A percentile compares a stretch with the other conserved stretches of the same genome.
phyloP scores from a whole-genome alignment of 352 stramenopile genomes.

The Globisporangium carolinianum region DNA sequence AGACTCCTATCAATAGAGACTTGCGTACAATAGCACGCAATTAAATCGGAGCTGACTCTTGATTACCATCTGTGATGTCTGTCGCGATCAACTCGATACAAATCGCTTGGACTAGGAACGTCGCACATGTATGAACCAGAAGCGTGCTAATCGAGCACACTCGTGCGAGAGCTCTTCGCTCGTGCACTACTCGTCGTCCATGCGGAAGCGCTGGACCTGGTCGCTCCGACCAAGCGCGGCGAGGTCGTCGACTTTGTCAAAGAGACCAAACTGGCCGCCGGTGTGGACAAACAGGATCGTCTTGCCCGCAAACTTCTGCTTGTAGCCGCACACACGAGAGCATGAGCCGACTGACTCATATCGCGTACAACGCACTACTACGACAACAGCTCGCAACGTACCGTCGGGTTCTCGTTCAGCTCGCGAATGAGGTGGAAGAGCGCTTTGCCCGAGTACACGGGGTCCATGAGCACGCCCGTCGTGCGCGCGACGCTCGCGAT shows the following conservation, averaged over 20 bases:
- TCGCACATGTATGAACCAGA: too few relatives aligned
- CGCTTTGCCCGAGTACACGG: conserved; percentile 84
- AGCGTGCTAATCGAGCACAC: too few relatives aligned
- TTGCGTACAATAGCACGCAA: too few relatives aligned
- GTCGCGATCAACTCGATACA: too few relatives aligned
- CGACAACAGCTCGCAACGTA: neutral
- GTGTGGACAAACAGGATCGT: conserved; percentile 90
- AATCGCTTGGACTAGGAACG: too few relatives aligned
- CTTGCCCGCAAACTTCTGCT: conserved; percentile 74
- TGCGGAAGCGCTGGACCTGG: conserved; percentile 49
- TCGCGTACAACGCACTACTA: neutral
- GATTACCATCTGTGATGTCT: too few relatives aligned
- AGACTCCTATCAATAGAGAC: too few relatives aligned
- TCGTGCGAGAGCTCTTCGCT: too few relatives aligned
- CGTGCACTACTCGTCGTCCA: conserved; percentile 23
- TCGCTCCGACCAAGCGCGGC: conserved; percentile 37
- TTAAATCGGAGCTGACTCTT: too few relatives aligned
- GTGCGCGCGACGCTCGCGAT: conserved; percentile 59
- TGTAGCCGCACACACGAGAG: neutral
- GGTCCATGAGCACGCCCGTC: conserved; percentile 80
- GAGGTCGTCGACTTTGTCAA: conserved; percentile 86
- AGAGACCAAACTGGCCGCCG: conserved; percentile 87
- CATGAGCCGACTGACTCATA: neutral
- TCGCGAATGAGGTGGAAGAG: conserved; percentile 78
- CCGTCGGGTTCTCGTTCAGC: conserved; percentile 58